Conservation (phyloP, 345 rosid species). For the Eucalyptus marginata region DNA sequence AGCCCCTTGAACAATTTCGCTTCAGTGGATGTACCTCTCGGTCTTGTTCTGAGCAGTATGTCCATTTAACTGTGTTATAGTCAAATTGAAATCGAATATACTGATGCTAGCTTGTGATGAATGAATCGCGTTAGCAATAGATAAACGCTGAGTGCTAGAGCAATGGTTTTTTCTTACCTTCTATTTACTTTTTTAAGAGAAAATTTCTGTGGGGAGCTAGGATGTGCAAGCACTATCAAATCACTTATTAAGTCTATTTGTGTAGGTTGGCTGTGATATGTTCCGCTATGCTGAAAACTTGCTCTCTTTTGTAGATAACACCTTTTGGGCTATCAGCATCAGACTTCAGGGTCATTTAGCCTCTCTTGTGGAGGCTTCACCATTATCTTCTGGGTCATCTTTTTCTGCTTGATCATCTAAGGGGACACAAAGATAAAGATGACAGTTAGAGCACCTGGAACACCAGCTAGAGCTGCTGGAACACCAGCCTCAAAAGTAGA, state of each 20-base stretch:
- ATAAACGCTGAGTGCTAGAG: neutral
- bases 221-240: neutral
- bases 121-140: neutral
- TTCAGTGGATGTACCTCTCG: neutral
- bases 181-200: neutral
- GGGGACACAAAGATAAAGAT: neutral
- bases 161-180: neutral
- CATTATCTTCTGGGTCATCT: neutral
- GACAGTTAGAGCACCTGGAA: conserved; percentile 46
- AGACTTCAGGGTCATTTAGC: neutral
- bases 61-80: neutral
- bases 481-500: conserved; percentile 81
- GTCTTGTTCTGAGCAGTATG: neutral
- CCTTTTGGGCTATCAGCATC: neutral
- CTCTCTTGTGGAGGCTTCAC: neutral
- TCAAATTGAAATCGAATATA: neutral
- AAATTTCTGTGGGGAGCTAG: neutral
- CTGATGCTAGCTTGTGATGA: neutral
- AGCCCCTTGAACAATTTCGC: neutral
- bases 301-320: neutral
- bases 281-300: neutral
- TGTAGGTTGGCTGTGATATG: neutral
- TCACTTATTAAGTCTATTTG: neutral
- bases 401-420: neutral
- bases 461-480: conserved; percentile 56